Conservation (phyloP, 495 filamentous ascomycete genomes). For the Annulohypoxylon maeteangense region DNA sequence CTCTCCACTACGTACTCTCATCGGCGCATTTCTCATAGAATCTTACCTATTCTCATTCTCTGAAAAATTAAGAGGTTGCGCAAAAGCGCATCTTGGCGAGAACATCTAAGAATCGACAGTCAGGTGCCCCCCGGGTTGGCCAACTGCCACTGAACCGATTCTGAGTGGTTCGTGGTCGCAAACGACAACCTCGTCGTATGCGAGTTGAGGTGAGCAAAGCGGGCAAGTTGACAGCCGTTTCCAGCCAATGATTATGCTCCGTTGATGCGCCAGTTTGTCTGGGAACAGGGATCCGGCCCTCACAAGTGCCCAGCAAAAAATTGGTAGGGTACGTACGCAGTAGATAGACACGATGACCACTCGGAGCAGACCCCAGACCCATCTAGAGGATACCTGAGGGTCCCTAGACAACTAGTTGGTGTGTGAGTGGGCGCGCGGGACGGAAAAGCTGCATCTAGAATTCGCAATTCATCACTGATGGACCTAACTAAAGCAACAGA, state of each 20-base stretch:
- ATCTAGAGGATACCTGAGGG: constrained; percentile 43
- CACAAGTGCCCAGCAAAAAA: constrained; percentile 41
- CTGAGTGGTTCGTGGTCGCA: constrained; percentile 44
- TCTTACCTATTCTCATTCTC: constrained; percentile 3
- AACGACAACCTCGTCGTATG: constrained; percentile 46
- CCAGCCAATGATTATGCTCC: constrained; percentile 40
- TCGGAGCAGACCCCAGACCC: constrained; percentile 42
- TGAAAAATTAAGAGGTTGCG: constrained; percentile 19
- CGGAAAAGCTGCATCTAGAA: constrained; percentile 38
- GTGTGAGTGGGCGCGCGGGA: constrained; percentile 39
- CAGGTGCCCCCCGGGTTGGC: constrained; percentile 26
- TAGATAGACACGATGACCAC: constrained; percentile 39
- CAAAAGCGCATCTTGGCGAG: constrained; percentile 21
- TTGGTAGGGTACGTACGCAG: constrained; percentile 47
- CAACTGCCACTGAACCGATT: constrained; percentile 21
- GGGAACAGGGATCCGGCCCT: constrained; percentile 44
- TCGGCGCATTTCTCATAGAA: constrained; percentile 32
- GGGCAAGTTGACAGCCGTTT: constrained; percentile 45
- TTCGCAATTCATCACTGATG: constrained; percentile 31
- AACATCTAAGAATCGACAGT: constrained; percentile 16
- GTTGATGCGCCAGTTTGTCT: constrained; percentile 48
- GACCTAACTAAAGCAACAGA: constrained; percentile 18
- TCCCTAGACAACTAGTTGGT: constrained; percentile 30
- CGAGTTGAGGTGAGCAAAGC: constrained; percentile 51
- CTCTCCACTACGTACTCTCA: constrained; percentile 3